Evolutionary conservation across 495 filamentous ascomycete species (phyloP), one percentile per base, ranked within the genome.

Genomic region (Melanomma pulvis-pyrius): DNA sequence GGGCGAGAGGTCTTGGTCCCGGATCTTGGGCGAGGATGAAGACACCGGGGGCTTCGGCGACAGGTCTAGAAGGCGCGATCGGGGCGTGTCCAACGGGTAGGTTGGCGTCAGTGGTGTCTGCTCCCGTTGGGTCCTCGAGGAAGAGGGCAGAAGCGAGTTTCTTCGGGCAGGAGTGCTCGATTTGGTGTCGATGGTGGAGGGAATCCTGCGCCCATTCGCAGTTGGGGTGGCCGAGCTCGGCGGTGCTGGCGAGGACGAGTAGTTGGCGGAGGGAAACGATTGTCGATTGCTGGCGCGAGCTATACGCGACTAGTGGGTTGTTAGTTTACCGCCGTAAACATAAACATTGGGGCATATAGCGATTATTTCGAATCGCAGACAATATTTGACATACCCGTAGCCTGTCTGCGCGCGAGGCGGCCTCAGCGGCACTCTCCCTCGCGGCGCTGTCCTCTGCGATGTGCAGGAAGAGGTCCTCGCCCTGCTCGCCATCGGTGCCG

Each of bases 401-500:
- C 32, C 72, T 53, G 63, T 71, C 68, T 29, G 62, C 53, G 15
- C 61, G 77, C 59, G 82, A 76, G 62, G 81, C 80, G 28, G 80
- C 79, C 15, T 79, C 77, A 22, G 76, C 78, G n/a, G 77, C 67
- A 30, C 76, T 78, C 51, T 83, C 78, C 59, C 78, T 79, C 63
- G 78, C 77, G 28, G 71, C 74, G 15, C 79, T 82, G 65, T 86
- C 84, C 60, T 81, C 81, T 13, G 87, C 87, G 61, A 89, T 83
- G 62, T 86, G 83, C 56, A 89, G 72, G 71, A 89, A 89, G 24
- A 89, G 73, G 75, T 89, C 87, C 56, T 87, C 86, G 59, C 79
- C 57, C 17, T 50, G 60, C 49, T 67, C 65, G n/a, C 41, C 59
- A 6, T 65, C 65, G 12, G 47, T 51, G 47, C 54, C 34, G 15